These are phyloP conservation scores for Azolla pinnata DNA, from an alignment of 75 land plant genomes.

Conservation along the genomic window DNA sequence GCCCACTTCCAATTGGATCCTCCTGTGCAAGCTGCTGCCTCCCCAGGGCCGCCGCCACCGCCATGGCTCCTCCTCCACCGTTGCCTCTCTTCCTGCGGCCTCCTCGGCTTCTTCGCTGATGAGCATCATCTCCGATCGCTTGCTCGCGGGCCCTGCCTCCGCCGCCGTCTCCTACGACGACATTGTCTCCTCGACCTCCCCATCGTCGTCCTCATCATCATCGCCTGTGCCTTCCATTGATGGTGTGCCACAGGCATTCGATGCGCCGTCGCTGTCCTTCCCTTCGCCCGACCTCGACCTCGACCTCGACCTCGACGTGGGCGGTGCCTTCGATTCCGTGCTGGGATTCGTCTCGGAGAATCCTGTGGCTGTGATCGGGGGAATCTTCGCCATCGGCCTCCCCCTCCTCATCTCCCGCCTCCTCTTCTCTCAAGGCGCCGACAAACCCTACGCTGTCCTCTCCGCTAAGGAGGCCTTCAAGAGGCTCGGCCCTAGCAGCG, in stretches of 20 bases:
- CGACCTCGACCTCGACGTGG: slow-evolving; percentile 27
- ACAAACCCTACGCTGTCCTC: slow-evolving; percentile 47
- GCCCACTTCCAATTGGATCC: not conserved
- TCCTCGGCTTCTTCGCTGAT: too few relatives aligned
- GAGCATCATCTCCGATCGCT: too few relatives aligned
- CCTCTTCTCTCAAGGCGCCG: slow-evolving; percentile 6
- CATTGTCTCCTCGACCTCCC: not conserved
- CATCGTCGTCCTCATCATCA: too few relatives aligned
- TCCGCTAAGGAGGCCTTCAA: slow-evolving; percentile 59
- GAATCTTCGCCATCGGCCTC: slow-evolving; percentile 35
- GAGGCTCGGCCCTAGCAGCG: slow-evolving; percentile 36
- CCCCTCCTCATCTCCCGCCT: slow-evolving; percentile 58
- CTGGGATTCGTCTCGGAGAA: slow-evolving; percentile 42
- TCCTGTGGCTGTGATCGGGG: slow-evolving; percentile 51
- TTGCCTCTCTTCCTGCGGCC: too few relatives aligned
- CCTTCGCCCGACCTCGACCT: not conserved
- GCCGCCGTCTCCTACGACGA: slow-evolving; percentile 6
- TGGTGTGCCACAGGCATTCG: not conserved
- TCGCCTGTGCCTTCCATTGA: too few relatives aligned
- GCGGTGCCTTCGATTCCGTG: slow-evolving; percentile 26
- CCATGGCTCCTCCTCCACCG: too few relatives aligned
- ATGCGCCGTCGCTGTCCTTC: not conserved
- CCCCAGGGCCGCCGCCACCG: slow-evolving; percentile 1
- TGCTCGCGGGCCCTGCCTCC: not conserved
- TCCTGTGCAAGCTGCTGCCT: not conserved